These are phyloP conservation scores for Cercospora nicotianae DNA, from an alignment of 2,329 filamentous ascomycete species.

Conservation along the genomic window DNA sequence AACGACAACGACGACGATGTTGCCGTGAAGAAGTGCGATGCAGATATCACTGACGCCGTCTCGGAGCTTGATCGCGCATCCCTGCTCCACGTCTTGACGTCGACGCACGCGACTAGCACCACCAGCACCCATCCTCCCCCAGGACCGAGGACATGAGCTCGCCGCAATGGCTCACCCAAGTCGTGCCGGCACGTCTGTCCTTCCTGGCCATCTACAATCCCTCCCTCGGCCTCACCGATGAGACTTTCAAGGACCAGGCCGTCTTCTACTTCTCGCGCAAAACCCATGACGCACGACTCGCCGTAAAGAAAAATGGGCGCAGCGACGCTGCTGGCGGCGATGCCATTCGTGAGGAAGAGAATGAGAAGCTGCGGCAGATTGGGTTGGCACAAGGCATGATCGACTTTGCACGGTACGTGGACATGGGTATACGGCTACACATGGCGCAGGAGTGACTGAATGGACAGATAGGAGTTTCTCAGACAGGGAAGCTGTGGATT, in stretches of 20 bases:
- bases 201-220: slow-evolving; percentile 97
- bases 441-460: slow-evolving; percentile 31
- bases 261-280: slow-evolving; percentile 79
- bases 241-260: slow-evolving; percentile 76
- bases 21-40: neutral
- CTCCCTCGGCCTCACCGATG: slow-evolving; percentile 69
- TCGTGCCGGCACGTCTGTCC: slow-evolving; percentile 73
- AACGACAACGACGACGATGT: neutral
- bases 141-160: slow-evolving; percentile 26
- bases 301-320: slow-evolving; percentile 29
- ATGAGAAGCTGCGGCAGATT: slow-evolving; percentile 87
- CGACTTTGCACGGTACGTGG: slow-evolving; percentile 69
- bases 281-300: slow-evolving; percentile 33
- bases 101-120: neutral
- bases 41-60: neutral
- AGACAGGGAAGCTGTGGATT: slow-evolving; percentile 71
- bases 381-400: slow-evolving; percentile 96
- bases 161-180: slow-evolving; percentile 27
- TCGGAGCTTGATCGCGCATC: neutral
- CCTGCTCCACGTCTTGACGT: neutral
- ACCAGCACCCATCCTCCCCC: neutral
- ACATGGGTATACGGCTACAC: neutral
- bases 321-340: slow-evolving; percentile 35
- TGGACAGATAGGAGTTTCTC: slow-evolving; percentile 66
- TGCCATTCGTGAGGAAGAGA: slow-evolving; percentile 63